Evolutionary conservation across 169 alveolate species (phyloP).

Genomic region (Perkinsus olseni): DNA sequence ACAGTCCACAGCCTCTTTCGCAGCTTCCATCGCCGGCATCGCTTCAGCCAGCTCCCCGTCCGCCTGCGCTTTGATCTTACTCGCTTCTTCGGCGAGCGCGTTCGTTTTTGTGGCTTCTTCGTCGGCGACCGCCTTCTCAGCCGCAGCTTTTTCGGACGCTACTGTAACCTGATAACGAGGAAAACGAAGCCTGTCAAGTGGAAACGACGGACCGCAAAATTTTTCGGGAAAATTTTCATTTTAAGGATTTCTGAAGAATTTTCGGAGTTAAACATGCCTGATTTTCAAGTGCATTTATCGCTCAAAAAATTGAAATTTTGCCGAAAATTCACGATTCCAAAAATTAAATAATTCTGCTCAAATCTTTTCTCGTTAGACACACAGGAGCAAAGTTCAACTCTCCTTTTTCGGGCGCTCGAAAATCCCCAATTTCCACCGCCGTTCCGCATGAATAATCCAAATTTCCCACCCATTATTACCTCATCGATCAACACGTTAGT

Average conservation of each 20-base stretch:
- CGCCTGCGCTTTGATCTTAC: constrained; percentile 69
- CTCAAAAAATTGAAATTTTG: no score
- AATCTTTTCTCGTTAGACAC: no score
- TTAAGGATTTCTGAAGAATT: no score
- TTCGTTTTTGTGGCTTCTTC: constrained; percentile 75
- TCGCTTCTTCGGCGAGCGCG: constrained; percentile 73
- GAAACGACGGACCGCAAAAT: no score
- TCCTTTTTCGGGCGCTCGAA: neutral
- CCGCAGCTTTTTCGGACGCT: constrained; percentile 83
- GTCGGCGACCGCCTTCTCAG: constrained; percentile 78
- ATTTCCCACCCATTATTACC: neutral
- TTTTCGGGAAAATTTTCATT: no score
- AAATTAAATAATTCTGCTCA: no score
- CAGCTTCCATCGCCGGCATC: constrained; percentile 87
- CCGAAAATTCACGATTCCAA: no score
- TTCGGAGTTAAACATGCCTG: no score
- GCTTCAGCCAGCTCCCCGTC: constrained; percentile 86
- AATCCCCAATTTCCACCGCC: no score
- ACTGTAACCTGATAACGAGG: constrained; percentile 59
- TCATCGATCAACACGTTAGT: constrained; percentile 70
- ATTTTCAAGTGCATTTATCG: no score
- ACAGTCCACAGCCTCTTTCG: constrained; percentile 88
- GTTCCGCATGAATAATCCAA: no score
- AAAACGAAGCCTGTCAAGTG: neutral
- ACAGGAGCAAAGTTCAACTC: no score